Evolutionary conservation across 2,329 filamentous ascomycete genomes (phyloP).

Genomic region (Escovopsis weberi): DNA sequence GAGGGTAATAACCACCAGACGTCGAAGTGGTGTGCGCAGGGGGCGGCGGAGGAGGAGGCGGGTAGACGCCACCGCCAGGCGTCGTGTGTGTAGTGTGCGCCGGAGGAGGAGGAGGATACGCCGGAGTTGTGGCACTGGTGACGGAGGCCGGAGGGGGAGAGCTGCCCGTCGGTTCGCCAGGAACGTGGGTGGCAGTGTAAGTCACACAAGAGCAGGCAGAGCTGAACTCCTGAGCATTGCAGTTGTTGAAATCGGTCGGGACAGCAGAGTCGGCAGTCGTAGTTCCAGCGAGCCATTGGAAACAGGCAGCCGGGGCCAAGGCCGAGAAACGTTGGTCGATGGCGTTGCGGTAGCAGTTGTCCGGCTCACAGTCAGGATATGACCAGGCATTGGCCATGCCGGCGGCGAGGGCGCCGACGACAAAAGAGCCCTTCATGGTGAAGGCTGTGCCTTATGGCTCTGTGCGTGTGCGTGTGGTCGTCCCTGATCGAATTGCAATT

Average conservation of each 20-base stretch:
- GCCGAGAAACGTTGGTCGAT: constrained; percentile 17
- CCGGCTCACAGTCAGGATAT: constrained; percentile 16
- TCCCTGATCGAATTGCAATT: no score
- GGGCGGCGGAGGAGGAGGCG: neutral
- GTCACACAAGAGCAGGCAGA: constrained; percentile 25
- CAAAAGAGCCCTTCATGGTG: constrained; percentile 20
- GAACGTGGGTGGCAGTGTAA: constrained; percentile 18
- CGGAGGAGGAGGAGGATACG: neutral
- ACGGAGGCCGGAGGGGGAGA: constrained; percentile 2
- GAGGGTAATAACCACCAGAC: no score
- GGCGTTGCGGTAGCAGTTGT: constrained; percentile 23
- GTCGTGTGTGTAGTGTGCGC: constrained; percentile 7
- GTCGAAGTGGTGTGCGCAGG: no score
- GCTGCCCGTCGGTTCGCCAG: constrained; percentile 6
- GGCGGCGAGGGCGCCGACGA: constrained; percentile 19
- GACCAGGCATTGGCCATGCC: constrained; percentile 13
- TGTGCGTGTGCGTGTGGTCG: no score
- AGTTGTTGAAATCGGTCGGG: constrained; percentile 19
- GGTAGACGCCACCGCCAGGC: constrained; percentile 9
- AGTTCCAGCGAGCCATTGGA: constrained; percentile 16
- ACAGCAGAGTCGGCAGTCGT: constrained; percentile 14
- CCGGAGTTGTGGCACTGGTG: neutral
- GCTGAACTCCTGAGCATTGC: constrained; percentile 10
- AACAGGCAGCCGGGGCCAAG: constrained; percentile 18
- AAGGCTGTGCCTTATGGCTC: no score